Evolutionary conservation across 2,329 filamentous ascomycete species (phyloP), one percentile per base, ranked within the genome.

Genomic region (Diaporthe velutina): DNA sequence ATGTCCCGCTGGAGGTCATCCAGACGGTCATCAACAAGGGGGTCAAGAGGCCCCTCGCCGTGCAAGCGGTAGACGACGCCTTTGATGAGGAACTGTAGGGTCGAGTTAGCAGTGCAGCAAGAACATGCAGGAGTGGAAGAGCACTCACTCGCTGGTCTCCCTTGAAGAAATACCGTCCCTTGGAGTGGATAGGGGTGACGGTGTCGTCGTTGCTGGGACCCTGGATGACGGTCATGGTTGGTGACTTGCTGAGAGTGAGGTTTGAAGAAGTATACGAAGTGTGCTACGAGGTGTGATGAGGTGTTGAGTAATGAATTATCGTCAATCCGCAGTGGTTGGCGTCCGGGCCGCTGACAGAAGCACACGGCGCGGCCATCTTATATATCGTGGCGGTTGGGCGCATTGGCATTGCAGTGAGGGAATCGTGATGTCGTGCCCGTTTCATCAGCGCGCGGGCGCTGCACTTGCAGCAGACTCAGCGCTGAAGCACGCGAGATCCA

Each of bases 111-210:
- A 60, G 9, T 30, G 28, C 6, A 10, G n/a, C 22, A 8, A 1
- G 42, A 13, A 7, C 9, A 33, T 0, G 22, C 6, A 28, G 61
- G 1, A 22, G 25, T 25, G 25, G n/a, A 28, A 22, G 33, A n/a
- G 4, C 25, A 45, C 73, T 68, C 73, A 75, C 75, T 40, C 75
- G 30, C 30, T 57, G 64, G 50, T 40, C 45, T 25, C 58, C 73
- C 25, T 54, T 75, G 57, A 74, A 84, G 67, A 79, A 83, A 57
- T 79, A 83, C 35, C 78, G 88, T 6, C 78, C 82, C 35, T 33
- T 57, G 42, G 55, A n/a, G 38, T 64, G 30, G 45, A 76, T 68
- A 33, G 60, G 61, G 30, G 45, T n/a, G 5, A 50, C 38, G 28
- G 12, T 54, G 22, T 30, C 42, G 22, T 30, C 42, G 28, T 25